Evolutionary conservation across 78 protist genomes (phyloP).

Genomic region (Isochrysis galbana): DNA sequence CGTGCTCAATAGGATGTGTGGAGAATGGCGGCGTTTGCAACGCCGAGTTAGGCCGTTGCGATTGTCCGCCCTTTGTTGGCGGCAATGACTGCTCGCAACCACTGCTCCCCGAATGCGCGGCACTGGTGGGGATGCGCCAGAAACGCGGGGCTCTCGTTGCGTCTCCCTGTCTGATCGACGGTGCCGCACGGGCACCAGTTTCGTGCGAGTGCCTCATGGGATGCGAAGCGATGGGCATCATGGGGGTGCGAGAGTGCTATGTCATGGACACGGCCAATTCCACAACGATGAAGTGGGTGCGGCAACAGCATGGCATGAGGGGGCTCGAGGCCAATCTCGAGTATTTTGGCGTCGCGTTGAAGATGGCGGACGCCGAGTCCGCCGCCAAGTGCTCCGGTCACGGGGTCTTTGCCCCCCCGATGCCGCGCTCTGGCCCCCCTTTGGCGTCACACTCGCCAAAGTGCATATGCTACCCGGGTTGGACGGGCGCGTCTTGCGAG

Average conservation of each 20-base stretch:
- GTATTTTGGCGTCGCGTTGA: not conserved
- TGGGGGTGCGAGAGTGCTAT: slow-evolving; percentile 13
- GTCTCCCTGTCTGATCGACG: not conserved
- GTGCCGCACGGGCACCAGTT: not conserved
- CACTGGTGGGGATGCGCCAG: not conserved
- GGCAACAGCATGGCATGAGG: not conserved
- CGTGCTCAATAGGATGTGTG: not conserved
- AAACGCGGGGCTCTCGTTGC: not conserved
- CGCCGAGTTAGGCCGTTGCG: not conserved
- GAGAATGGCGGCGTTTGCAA: not conserved
- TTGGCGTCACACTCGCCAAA: not conserved
- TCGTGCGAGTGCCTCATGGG: not conserved
- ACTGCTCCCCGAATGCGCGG: not conserved
- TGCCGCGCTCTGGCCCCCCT: not conserved
- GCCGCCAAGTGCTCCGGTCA: not conserved
- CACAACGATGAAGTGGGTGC: not conserved
- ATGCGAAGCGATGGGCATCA: not conserved
- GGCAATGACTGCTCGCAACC: not conserved
- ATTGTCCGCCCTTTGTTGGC: not conserved
- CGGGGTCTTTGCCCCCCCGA: not conserved
- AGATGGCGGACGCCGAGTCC: not conserved
- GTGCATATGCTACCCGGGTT: not conserved
- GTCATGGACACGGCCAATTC: not conserved
- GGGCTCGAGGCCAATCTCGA: not conserved
- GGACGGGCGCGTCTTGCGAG: not conserved